A percentile compares a stretch with the other conserved stretches of the same genome.
phyloP scores from a whole-genome alignment of 768 basidiomycete genomes.

The Auriscalpium microsporum region DNA sequence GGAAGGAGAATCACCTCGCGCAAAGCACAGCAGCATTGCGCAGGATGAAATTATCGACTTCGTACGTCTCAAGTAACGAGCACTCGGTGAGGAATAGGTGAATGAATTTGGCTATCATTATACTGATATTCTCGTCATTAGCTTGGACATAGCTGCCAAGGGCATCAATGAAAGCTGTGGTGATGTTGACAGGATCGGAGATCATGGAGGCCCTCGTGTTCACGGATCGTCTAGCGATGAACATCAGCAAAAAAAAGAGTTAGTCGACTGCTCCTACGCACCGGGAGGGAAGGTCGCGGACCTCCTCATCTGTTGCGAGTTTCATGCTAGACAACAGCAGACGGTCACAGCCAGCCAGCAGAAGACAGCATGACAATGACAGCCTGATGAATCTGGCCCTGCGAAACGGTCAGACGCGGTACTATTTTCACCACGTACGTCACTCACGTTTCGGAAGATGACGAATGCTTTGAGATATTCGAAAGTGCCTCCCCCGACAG shows the following conservation, averaged over 20 bases:
- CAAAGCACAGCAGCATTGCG: conserved; percentile 52
- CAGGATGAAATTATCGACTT: conserved; percentile 66
- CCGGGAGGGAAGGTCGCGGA: conserved; percentile 49
- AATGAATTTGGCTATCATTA: conserved; percentile 54
- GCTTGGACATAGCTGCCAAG: conserved; percentile 43
- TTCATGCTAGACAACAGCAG: conserved; percentile 34
- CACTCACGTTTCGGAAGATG: conserved; percentile 7
- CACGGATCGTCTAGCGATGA: conserved; percentile 37
- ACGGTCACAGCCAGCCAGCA: conserved; percentile 62
- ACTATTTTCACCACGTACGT: background rate
- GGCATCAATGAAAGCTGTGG: conserved; percentile 46
- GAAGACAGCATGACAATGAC: conserved; percentile 52
- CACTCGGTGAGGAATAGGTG: conserved; percentile 51
- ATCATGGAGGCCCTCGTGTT: conserved; percentile 32
- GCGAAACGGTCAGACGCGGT: background rate
- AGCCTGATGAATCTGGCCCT: conserved; percentile 48
- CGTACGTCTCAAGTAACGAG: conserved; percentile 52
- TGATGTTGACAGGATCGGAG: conserved; percentile 54
- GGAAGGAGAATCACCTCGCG: conserved; percentile 31
- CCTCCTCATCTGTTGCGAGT: conserved; percentile 41
- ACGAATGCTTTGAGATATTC: conserved; percentile 24
- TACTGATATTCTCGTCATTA: conserved; percentile 40
- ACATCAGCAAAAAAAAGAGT: background rate
- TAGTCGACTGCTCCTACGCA: conserved; percentile 22
- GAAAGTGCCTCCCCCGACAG: conserved; percentile 33